Conservation (phyloP, 2,329 filamentous ascomycete genomes). For the Coniochaeta sp. region DNA sequence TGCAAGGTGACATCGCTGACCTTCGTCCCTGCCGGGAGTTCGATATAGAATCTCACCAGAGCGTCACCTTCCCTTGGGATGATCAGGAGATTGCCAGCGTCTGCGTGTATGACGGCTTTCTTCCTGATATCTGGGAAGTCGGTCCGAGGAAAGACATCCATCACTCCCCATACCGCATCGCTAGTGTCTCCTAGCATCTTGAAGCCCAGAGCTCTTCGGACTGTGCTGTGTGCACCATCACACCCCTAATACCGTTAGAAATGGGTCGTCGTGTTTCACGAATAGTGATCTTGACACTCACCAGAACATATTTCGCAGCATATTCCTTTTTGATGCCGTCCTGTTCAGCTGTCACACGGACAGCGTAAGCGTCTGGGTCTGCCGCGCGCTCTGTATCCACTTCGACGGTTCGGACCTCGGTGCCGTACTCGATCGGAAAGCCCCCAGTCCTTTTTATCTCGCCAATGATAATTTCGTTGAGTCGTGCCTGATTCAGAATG, state of each 20-base stretch:
- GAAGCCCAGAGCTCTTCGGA: constrained; percentile 42
- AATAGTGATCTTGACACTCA: constrained; percentile 19
- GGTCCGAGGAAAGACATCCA: constrained; percentile 48
- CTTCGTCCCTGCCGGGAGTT: constrained; percentile 41
- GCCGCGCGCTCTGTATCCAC: constrained; percentile 33
- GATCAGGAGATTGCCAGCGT: constrained; percentile 47
- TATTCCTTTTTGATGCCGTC: constrained; percentile 30
- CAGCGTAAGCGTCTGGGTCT: constrained; percentile 31
- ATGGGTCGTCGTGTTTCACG: neutral
- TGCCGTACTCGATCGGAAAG: constrained; percentile 46
- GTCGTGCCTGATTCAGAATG: constrained; percentile 47
- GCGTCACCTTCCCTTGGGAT: constrained; percentile 53
- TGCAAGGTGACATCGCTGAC: constrained; percentile 43
- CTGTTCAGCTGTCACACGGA: constrained; percentile 33
- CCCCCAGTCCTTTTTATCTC: constrained; percentile 34
- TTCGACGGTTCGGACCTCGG: constrained; percentile 38
- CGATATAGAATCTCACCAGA: constrained; percentile 55
- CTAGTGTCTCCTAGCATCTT: constrained; percentile 52
- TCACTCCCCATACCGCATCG: constrained; percentile 49
- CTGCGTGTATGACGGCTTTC: constrained; percentile 45
- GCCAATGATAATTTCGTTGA: constrained; percentile 46
- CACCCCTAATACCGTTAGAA: constrained; percentile 21
- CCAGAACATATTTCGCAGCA: constrained; percentile 42
- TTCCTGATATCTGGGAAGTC: constrained; percentile 56
- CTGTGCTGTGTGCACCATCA: constrained; percentile 42